phyloP scores from a whole-genome alignment of 176 grass and related monocot genomes.

The Saccharum officinarum region DNA sequence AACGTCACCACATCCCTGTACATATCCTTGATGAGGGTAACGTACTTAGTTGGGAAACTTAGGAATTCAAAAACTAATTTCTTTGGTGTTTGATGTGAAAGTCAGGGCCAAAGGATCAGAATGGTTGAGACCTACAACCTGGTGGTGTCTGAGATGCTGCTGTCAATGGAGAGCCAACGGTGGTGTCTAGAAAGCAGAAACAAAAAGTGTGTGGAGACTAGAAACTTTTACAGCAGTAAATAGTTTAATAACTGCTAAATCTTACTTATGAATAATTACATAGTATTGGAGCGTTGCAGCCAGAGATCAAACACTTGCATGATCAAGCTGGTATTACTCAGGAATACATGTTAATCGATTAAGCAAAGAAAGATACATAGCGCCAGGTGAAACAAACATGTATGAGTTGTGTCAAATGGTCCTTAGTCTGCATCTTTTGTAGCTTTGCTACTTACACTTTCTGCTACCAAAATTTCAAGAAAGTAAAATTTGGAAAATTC shows the following conservation, averaged over 20 bases:
- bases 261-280: not conserved
- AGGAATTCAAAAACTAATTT: not conserved
- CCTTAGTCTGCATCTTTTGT: not conserved
- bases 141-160: not conserved
- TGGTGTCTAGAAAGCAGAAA: not conserved
- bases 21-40: too few species aligned
- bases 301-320: conserved; percentile 7
- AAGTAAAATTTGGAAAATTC: not conserved
- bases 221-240: not conserved
- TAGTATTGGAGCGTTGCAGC: not conserved
- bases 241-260: not conserved
- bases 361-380: not conserved
- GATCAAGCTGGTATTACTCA: not conserved
- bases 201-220: not conserved
- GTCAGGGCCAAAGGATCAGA: not conserved
- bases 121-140: not conserved
- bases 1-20: too few species aligned
- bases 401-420: not conserved
- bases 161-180: not conserved
- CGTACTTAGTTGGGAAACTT: too few species aligned
- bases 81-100: not conserved
- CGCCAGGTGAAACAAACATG: not conserved
- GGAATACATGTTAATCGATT: not conserved
- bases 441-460: not conserved
- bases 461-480: not conserved